A percentile compares a stretch with the other conserved stretches of the same genome.
Conservation (phyloP, 2,329 filamentous ascomycete genomes). For the Didymella pinodella region DNA sequence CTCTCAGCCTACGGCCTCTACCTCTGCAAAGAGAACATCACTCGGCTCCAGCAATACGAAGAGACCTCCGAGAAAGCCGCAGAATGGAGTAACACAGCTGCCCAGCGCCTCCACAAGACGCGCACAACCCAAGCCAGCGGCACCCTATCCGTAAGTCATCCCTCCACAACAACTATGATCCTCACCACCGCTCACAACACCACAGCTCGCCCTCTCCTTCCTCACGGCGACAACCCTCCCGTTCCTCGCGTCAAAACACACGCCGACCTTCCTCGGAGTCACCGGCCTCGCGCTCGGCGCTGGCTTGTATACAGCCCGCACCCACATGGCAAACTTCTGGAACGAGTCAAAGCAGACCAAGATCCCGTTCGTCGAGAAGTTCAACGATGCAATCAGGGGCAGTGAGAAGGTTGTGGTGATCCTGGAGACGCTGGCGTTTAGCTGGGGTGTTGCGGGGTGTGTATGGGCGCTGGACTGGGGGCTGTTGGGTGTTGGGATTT, state of each 20-base stretch:
- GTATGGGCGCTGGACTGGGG: conserved; percentile 29
- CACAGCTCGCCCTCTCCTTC: conserved; percentile 36
- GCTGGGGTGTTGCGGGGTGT: conserved; percentile 32
- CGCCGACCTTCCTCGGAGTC: conserved; percentile 16
- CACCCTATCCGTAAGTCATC: conserved; percentile 39
- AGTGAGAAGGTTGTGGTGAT: conserved; percentile 40
- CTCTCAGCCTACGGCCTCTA: conserved; percentile 44
- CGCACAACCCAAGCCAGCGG: conserved; percentile 47
- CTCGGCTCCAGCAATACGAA: conserved; percentile 48
- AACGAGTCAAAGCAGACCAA: conserved; percentile 41
- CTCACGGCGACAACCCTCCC: conserved; percentile 32
- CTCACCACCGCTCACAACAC: not conserved
- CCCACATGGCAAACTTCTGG: conserved; percentile 47
- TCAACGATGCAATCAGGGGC: conserved; percentile 49
- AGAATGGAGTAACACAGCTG: conserved; percentile 47
- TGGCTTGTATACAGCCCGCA: conserved; percentile 26
- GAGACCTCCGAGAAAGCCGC: conserved; percentile 47
- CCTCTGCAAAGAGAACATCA: conserved; percentile 48
- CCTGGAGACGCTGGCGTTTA: conserved; percentile 30
- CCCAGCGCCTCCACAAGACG: conserved; percentile 46
- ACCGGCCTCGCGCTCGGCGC: conserved; percentile 26
- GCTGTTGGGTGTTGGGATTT: conserved; percentile 16
- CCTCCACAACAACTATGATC: not conserved
- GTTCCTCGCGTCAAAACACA: conserved; percentile 18
- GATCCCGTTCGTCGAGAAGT: conserved; percentile 48